Evolutionary conservation across 2,329 filamentous ascomycete genomes (phyloP), one percentile per base, ranked within the genome.

Genomic region (Colletotrichum sp.): DNA sequence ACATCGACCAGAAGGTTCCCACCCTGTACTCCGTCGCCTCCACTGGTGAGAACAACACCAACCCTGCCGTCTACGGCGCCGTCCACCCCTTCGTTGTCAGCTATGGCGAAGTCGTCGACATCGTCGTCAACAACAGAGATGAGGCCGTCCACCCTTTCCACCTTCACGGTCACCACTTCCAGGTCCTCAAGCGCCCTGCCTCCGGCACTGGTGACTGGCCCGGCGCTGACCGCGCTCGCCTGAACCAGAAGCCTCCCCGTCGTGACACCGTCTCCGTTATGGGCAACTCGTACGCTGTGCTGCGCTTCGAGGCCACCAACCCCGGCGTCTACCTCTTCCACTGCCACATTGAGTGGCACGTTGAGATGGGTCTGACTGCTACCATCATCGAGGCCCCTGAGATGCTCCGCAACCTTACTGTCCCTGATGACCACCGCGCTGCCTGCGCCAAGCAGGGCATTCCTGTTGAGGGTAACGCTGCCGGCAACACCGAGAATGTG

Each of bases 21-120:
- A 91, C 92, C 0, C 85, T 96, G 8, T 96, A 95, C 87, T 93
- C 92, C 5, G 93, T 89, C n/a, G 87, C 94, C 5, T 92, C 92
- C 0, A 85, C 90, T 2, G 90, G 89, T 6, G 79, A 82, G 1
- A 78, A 84, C 80, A 88, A 88, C 80, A 84, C 82, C 8, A 81
- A 89, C 77, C 81, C 85, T 0, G 38, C 73, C 4, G 82, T 88
- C 8, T 89, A 89, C 74, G 88, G 87, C 26, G 82, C 81, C 52
- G 82, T 88, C 61, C 83, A 85, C 76, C 84, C 87, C 8, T 86
- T 85, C 77, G 79, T 88, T 34, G 81, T 86, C 60, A 74, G 81
- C 3, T 82, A 83, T 61, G 83, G 82, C 72, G 83, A 86, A 10
- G 79, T 88, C 2, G 82, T 89, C 43, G 86, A 90, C 76, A 85